These are phyloP conservation scores for Geum urbanum DNA, from an alignment of 306 rosid genomes.

Conservation along the genomic window DNA sequence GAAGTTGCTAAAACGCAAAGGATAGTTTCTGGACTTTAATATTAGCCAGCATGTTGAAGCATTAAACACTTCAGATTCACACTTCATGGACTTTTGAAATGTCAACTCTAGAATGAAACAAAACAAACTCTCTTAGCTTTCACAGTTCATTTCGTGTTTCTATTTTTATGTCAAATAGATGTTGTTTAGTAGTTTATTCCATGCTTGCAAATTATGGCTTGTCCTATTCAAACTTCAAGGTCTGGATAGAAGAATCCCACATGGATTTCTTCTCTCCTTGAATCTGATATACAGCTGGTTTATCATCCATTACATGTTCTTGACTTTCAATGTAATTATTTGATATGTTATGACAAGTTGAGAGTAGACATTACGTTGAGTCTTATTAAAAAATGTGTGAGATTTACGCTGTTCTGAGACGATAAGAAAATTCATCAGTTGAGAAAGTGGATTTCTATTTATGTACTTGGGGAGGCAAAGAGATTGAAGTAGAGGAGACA, in stretches of 20 bases:
- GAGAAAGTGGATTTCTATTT: background rate
- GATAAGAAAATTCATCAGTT: background rate
- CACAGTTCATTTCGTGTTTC: background rate
- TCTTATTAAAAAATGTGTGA: background rate
- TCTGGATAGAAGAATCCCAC: background rate
- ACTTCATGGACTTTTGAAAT: constrained; percentile 1
- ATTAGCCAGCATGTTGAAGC: background rate
- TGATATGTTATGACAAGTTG: constrained; percentile 2
- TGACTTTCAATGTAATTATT: background rate
- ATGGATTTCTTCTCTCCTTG: background rate
- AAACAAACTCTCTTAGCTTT: background rate
- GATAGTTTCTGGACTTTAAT: background rate
- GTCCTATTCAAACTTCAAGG: background rate
- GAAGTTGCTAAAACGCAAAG: background rate
- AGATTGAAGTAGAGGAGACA: constrained; percentile 11
- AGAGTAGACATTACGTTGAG: background rate
- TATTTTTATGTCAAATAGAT: background rate
- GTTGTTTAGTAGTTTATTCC: background rate
- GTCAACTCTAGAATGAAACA: background rate
- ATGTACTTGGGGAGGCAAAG: constrained; percentile 20
- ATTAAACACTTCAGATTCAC: constrained; percentile 1
- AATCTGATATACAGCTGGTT: background rate
- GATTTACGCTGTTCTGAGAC: background rate
- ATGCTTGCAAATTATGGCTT: background rate
- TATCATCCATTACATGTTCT: background rate